Base-by-base conservation (phyloP, 306 rosid species). In the Casuarina glauca region DNA sequence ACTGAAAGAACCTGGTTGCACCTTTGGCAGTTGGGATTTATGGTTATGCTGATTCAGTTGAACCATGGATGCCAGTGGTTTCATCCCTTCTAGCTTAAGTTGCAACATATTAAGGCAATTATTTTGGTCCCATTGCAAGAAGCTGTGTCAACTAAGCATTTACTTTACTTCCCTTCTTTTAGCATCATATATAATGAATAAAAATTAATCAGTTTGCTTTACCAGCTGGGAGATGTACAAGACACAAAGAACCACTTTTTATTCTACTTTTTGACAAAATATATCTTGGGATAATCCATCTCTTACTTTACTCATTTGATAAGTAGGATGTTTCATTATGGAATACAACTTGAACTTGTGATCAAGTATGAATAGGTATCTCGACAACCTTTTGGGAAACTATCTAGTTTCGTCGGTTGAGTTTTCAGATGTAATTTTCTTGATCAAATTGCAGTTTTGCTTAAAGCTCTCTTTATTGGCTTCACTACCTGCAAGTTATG, bases 401-500 rank as follows among this genome's bases (percentile, higher is more conserved):
- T 53, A 35, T 78, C 46, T 60, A 19, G 78, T 72, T 35, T 51
- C 72, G 63, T 70, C 78, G 78, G 60, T 54, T 50, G 52, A 54
- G 62, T 73, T 81, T 76, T 80, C 4, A 6, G 45, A 20, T 8
- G 46, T 44, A 35, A 20, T 13, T 19, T 80, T 8, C 55, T 57
- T 69, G 38, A 68, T 80, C 72, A 35, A 72, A 55, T 73, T 73
- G 83, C 90, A 94, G 97, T 88, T 94, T 78, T 94, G 97, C 82
- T 82, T 94, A 90, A 94, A 94, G 94, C 97, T 94, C 82, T 88
- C 98, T 1, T 74, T 94, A 49, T 81, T 94, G 72, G 95, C 94
- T 53, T 86, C 95, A 4, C 54, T 92, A 81, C 98, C 97, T 1
- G 61, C 53, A 5, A 76, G 79, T 76, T 89, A 52, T 83, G 97